Evolutionary conservation across 345 rosid species (phyloP).

Genomic region (Citrus inodora): DNA sequence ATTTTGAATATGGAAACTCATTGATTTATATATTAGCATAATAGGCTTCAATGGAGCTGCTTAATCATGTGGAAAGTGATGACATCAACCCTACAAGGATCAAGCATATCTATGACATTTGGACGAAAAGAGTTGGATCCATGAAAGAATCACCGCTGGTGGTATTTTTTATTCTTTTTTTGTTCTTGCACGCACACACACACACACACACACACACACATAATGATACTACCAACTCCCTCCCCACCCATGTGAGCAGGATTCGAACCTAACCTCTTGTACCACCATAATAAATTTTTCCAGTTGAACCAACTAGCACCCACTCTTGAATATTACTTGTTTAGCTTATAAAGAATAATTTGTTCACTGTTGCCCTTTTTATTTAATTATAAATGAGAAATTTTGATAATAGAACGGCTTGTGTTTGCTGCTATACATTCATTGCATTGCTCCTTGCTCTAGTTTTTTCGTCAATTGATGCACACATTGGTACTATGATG

Average conservation of each 20-base stretch:
- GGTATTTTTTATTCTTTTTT: slow-evolving; percentile 27
- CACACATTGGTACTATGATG: not conserved
- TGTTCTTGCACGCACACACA: no score
- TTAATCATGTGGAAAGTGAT: slow-evolving; percentile 37
- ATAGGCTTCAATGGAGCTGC: slow-evolving; percentile 63
- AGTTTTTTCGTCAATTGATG: not conserved
- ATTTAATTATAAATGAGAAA: not conserved
- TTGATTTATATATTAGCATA: not conserved
- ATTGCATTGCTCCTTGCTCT: not conserved
- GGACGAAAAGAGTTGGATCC: slow-evolving; percentile 63
- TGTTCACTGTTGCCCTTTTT: not conserved
- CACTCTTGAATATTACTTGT: not conserved
- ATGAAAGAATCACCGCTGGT: slow-evolving; percentile 28
- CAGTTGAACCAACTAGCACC: not conserved
- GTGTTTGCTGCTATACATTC: not conserved
- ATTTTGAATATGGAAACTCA: not conserved
- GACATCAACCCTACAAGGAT: slow-evolving; percentile 29
- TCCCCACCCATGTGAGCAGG: not conserved
- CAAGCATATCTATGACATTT: slow-evolving; percentile 49
- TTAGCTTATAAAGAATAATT: not conserved
- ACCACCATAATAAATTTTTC: not conserved
- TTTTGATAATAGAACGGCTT: not conserved
- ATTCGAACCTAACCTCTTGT: not conserved
- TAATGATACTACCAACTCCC: not conserved
- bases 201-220: no score